phyloP scores from a whole-genome alignment of 768 basidiomycete species.

The Leucocoprinus leucothites region DNA sequence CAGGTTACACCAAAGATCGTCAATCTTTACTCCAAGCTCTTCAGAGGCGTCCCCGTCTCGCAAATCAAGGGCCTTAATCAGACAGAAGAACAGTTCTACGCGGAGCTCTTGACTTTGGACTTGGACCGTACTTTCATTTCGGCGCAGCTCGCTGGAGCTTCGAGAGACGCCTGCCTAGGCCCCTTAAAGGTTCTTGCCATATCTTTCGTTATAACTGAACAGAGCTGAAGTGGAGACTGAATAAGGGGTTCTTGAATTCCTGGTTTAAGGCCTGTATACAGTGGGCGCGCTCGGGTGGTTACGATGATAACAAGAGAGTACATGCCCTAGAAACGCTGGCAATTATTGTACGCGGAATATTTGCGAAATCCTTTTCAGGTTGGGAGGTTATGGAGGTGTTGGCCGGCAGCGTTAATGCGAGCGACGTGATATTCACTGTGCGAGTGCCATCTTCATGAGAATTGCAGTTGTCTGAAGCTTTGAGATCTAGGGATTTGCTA shows the following conservation, averaged over 20 bases:
- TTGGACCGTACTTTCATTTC: conserved; percentile 46
- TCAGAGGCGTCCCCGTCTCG: conserved; percentile 44
- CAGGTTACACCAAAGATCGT: conserved; percentile 45
- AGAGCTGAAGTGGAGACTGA: too few relatives aligned
- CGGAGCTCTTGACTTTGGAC: conserved; percentile 47
- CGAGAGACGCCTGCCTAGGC: conserved; percentile 49
- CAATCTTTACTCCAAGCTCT: conserved; percentile 43
- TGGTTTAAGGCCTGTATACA: conserved; percentile 47
- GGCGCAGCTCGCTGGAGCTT: conserved; percentile 33
- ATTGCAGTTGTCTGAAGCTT: not conserved
- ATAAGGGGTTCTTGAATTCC: conserved; percentile 44
- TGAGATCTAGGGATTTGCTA: conserved; percentile 42
- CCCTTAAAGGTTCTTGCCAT: conserved; percentile 44
- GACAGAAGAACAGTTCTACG: conserved; percentile 47
- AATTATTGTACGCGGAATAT: conserved; percentile 41
- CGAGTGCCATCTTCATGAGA: not conserved
- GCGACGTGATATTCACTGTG: conserved; percentile 52
- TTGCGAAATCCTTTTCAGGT: conserved; percentile 58
- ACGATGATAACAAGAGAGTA: conserved; percentile 32
- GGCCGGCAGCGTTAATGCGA: conserved; percentile 55
- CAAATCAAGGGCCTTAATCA: conserved; percentile 41
- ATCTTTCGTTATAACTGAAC: too few relatives aligned
- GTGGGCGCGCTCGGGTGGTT: conserved; percentile 30
- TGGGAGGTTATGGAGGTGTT: conserved; percentile 75
- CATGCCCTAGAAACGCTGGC: conserved; percentile 53